These are phyloP conservation scores for Aspergillus viridinutans DNA, from an alignment of 2,329 filamentous ascomycete species.

Conservation along the genomic window DNA sequence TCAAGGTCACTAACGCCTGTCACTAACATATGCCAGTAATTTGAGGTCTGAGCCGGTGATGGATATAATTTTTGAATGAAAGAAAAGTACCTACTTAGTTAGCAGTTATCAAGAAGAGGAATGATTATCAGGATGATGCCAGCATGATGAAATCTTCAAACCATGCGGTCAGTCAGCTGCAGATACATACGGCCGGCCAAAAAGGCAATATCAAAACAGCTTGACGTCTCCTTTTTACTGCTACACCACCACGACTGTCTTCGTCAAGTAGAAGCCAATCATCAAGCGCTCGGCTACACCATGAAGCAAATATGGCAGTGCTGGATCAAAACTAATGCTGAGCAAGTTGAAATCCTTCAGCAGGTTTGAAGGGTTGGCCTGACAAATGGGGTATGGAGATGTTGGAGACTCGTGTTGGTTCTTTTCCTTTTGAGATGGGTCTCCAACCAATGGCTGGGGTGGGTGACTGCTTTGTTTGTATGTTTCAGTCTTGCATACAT, in stretches of 20 bases:
- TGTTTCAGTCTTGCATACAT: background rate
- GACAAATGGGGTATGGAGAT: slow-evolving; percentile 7
- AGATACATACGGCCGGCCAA: background rate
- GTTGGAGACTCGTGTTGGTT: background rate
- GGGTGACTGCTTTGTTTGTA: background rate
- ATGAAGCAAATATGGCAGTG: slow-evolving; percentile 2
- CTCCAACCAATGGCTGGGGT: background rate
- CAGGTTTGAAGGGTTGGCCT: slow-evolving; percentile 7
- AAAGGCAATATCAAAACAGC: slow-evolving; percentile 3
- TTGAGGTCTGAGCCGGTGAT: background rate
- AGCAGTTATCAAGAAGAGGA: background rate
- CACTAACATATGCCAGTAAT: background rate
- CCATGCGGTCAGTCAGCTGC: background rate
- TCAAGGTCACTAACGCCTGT: background rate
- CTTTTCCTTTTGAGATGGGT: background rate
- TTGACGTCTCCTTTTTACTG: slow-evolving; percentile 4
- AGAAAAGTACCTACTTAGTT: no score
- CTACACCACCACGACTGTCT: background rate
- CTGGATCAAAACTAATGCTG: background rate
- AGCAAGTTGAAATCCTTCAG: slow-evolving; percentile 1
- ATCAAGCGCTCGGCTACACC: background rate
- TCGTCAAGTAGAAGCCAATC: slow-evolving; percentile 5
- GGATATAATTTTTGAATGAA: background rate
- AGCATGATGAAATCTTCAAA: slow-evolving; percentile 2
- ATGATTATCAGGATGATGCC: slow-evolving; percentile 8